Percentiles rank a stretch among this genome's conserved stretches.
Conservation (phyloP, 1,284 basidiomycete species). For the Leccinum pseudoinsigne region DNA sequence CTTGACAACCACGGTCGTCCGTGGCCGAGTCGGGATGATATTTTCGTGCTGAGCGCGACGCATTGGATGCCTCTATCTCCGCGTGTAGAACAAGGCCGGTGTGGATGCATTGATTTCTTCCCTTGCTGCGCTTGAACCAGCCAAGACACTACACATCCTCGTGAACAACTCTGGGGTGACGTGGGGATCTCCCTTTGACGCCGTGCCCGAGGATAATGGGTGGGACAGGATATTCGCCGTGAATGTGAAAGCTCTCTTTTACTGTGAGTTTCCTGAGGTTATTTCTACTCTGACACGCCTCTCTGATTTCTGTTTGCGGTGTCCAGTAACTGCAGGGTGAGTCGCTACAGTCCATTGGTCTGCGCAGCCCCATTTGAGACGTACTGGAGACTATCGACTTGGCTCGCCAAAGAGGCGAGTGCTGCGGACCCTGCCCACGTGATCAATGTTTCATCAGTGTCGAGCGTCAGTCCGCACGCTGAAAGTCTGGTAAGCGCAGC, state of each 20-base stretch:
- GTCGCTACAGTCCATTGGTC: constrained; percentile 5
- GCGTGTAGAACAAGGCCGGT: constrained; percentile 67
- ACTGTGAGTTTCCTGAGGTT: constrained; percentile 47
- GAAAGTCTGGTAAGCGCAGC: constrained; percentile 51
- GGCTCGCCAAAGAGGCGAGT: constrained; percentile 65
- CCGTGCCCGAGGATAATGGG: constrained; percentile 78
- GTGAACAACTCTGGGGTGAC: constrained; percentile 82
- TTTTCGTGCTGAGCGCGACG: constrained; percentile 1
- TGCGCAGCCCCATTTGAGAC: background rate
- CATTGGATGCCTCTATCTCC: constrained; percentile 5
- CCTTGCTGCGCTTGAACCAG: constrained; percentile 63
- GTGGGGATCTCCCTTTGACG: constrained; percentile 75
- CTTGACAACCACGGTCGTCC: constrained; percentile 27
- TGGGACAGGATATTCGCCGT: constrained; percentile 84
- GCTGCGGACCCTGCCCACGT: constrained; percentile 71
- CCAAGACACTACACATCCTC: constrained; percentile 67
- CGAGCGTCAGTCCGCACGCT: constrained; percentile 58
- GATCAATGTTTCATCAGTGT: constrained; percentile 80
- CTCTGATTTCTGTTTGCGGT: constrained; percentile 4
- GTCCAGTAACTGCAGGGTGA: constrained; percentile 66
- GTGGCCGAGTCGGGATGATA: background rate
- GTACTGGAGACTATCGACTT: constrained; percentile 39
- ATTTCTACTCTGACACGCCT: background rate
- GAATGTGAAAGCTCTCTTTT: constrained; percentile 83
- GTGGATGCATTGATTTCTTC: constrained; percentile 73